A percentile compares a stretch with the other conserved stretches of the same genome.
Evolutionary conservation across 345 rosid genomes (phyloP).

Genomic region (Salix brachista): DNA sequence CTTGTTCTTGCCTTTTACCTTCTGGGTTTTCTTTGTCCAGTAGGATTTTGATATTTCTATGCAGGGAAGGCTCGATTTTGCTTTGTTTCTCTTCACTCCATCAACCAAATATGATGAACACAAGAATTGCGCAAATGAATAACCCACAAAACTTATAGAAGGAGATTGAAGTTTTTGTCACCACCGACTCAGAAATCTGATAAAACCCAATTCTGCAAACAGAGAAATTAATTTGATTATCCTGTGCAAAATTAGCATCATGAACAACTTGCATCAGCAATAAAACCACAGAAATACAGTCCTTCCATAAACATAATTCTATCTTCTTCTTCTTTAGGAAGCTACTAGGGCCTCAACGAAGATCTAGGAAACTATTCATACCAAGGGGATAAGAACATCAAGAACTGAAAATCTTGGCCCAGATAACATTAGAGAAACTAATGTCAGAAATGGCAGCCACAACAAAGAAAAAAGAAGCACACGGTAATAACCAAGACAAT

Average conservation of each 20-base stretch:
- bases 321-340: too few relatives aligned
- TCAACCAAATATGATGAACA: too few relatives aligned
- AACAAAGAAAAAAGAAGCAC: slow-evolving; percentile 23
- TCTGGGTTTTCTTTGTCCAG: too few relatives aligned
- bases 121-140: neutral
- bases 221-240: too few relatives aligned
- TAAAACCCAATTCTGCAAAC: neutral
- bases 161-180: neutral
- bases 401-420: neutral
- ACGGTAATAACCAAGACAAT: slow-evolving; percentile 13
- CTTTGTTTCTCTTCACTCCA: neutral
- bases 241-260: neutral
- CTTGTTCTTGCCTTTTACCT: too few relatives aligned
- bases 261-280: slow-evolving; percentile 1
- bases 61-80: too few relatives aligned
- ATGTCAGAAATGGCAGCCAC: slow-evolving; percentile 40
- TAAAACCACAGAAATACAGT: neutral
- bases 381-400: neutral
- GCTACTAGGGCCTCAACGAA: neutral
- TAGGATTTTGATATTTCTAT: too few relatives aligned
- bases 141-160: neutral
- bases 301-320: neutral
- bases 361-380: neutral
- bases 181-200: neutral
- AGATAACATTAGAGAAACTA: neutral